Evolutionary conservation across 768 basidiomycete genomes (phyloP), one percentile per base, ranked within the genome.

Genomic region (Kwoniella sp.): DNA sequence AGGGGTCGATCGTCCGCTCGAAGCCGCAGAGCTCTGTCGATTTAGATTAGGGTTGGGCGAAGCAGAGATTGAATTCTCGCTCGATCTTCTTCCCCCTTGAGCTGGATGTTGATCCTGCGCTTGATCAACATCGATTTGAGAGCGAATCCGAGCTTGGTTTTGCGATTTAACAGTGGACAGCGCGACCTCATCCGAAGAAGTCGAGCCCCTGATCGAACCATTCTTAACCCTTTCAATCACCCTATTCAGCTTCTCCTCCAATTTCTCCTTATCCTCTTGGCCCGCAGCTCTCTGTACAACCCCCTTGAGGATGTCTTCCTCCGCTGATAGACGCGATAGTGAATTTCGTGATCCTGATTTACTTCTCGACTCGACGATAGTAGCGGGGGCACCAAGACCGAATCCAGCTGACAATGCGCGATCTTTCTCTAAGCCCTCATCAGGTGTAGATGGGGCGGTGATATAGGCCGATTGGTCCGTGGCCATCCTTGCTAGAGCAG

Each of bases 171-270:
- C 40, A 9, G 40, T 19, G 40, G 40, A 44, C 40, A 44, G 40
- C 10, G 17, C 40, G 10, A 44, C 40, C 29, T 56, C 58, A 30
- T 65, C 58, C 33, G 60, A 59, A 6, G 60, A 49, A 2, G 54
- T 59, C 1, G 50, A 37, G 0, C 48, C 57, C 37, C 54, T 65
- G 13, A 52, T 44, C 21, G 55, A 57, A 3, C 72, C 72, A n/a
- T 67, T 63, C 44, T 77, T 78, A 61, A 81, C 81, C 47, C 78
- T 80, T 19, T 75, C 67, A 48, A 83, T 77, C 19, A 83, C 80
- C 22, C 82, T 72, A 25, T 79, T 77, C 29, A 83, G 68, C 30
- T 78, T 80, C 36, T 82, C 70, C 50, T 82, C 77, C 21, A 81
- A 65, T 21, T 65, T 70, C 29, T 65, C 74, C 36, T 76, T 68